phyloP scores from a whole-genome alignment of 2,329 filamentous ascomycete genomes.

The Trichoderma sp. region DNA sequence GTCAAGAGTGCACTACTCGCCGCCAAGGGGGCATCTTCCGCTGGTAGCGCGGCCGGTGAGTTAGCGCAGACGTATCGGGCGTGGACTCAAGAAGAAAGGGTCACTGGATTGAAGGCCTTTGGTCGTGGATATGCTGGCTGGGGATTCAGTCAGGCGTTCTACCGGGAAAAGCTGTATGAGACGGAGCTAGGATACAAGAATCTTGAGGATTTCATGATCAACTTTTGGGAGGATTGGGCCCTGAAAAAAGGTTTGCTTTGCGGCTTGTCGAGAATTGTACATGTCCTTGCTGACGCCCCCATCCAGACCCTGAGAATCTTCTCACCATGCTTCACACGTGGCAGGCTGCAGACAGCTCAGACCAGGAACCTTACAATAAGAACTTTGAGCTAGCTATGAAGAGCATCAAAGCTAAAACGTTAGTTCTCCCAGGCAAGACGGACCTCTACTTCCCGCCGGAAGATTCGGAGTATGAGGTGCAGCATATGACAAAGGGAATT shows the following conservation, averaged over 20 bases:
- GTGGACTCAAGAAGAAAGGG: slow-evolving; percentile 44
- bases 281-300: not conserved
- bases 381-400: slow-evolving; percentile 65
- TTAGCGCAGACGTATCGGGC: slow-evolving; percentile 23
- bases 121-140: slow-evolving; percentile 75
- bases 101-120: slow-evolving; percentile 61
- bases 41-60: slow-evolving; percentile 41
- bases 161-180: slow-evolving; percentile 68
- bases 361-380: slow-evolving; percentile 66
- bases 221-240: slow-evolving; percentile 76
- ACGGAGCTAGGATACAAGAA: slow-evolving; percentile 61
- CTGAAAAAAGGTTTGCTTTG: slow-evolving; percentile 50
- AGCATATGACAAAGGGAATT: slow-evolving; percentile 38
- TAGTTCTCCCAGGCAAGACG: slow-evolving; percentile 70
- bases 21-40: slow-evolving; percentile 47
- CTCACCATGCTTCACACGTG: slow-evolving; percentile 75
- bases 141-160: slow-evolving; percentile 79
- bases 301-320: slow-evolving; percentile 66
- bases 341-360: slow-evolving; percentile 70
- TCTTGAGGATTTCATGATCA: slow-evolving; percentile 71
- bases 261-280: slow-evolving; percentile 29
- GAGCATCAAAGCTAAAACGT: slow-evolving; percentile 67
- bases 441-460: slow-evolving; percentile 82
- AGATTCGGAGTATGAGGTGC: slow-evolving; percentile 72
- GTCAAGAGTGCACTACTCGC: slow-evolving; percentile 47